Base-by-base conservation (phyloP, 177 flowering plant species). In the Vitis hybrid region DNA sequence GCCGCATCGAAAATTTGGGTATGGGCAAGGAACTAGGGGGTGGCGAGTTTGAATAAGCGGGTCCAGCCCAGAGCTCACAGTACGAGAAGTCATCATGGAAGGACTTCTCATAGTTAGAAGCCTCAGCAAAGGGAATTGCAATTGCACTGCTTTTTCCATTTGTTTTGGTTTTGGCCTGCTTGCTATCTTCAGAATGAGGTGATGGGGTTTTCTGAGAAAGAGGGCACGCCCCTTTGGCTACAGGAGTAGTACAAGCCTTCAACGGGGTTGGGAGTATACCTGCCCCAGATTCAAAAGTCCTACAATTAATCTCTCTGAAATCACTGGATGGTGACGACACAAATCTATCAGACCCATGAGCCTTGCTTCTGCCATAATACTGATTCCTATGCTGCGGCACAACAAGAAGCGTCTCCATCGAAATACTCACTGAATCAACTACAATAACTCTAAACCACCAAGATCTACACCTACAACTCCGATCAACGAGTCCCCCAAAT, bases 61-160 rank as follows among this genome's bases (percentile, higher is more conserved):
- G 99, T 8, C 99, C 99, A 40, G 99, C 99, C 98, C 98, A 95
- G 4, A 65, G 87, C 80, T 95, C 97, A 50, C 94, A 86, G 74
- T 68, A 86, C 35, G 78, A 74, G 11, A 80, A 59, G 15, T 78
- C 80, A 55, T 68, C 78, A 35, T n/a, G 52, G 14, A 66, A 83
- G 52, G 55, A 57, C 30, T 54, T 80, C 32, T 64, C 74, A 3
- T 51, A 68, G 35, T 71, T 71, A 12, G 66, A 32, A 30, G 55
- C 52, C 18, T 79, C 81, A 11, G 67, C 4, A 19, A 70, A 74
- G 63, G 46, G 46, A 40, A 90, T 81, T 4, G 90, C 82, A 63
- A 85, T 84, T 3, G 92, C 80, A 15, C 67, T 66, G 68, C 85
- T 86, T 62, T 70, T 85, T 1, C 67, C 70, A 18, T 32, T 68